Base-by-base conservation (phyloP, 1,139 yeast species). In the Taphrina deformans region DNA sequence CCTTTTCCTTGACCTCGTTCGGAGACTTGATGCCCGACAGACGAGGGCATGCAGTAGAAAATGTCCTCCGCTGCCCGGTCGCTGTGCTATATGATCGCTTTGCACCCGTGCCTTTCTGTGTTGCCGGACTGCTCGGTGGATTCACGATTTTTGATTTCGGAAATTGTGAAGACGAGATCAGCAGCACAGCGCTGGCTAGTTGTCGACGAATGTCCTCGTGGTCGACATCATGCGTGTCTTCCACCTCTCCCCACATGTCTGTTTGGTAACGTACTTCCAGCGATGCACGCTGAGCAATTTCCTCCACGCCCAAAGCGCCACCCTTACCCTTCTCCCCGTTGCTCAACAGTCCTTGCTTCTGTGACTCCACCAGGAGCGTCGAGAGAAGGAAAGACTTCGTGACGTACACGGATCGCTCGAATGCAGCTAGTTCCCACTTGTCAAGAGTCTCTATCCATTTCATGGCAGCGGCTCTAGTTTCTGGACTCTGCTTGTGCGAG, bases 141-240 rank as follows among this genome's bases (percentile, higher is more conserved):
- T 33, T 51, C 7, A 21, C 14, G 9, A 53, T 16, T 14, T 16
- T 7, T 9, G 46, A 14, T 14, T 40, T 55, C 6, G 61, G 51
- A 27, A 55, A 44, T 21, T 44, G 61, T 2, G 51, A 41, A n/a
- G 38, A 27, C 29, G 63, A 40, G 27, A 59, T 59, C 40, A 59
- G 56, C 18, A 59, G 24, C 46, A 59, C 63, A 7, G 65, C 95
- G 70, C 92, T 83, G 38, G 93, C 85, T 62, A 93, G 80, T 71
- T 86, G 86, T 75, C 98, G 84, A 70, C 89, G 80, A 75, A 96
- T 82, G 70, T 93, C 97, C 55, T 86, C 96, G 75, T 87, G 87
- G 72, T 90, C 96, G 18, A 93, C 98, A 75, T 93, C 99, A 74
- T 93, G 99, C 3, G 98, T 91, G 73, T 93, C 99, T 77, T 93